Evolutionary conservation across 306 rosid species (phyloP), one percentile per base, ranked within the genome.

Genomic region (Inga oerstediana): DNA sequence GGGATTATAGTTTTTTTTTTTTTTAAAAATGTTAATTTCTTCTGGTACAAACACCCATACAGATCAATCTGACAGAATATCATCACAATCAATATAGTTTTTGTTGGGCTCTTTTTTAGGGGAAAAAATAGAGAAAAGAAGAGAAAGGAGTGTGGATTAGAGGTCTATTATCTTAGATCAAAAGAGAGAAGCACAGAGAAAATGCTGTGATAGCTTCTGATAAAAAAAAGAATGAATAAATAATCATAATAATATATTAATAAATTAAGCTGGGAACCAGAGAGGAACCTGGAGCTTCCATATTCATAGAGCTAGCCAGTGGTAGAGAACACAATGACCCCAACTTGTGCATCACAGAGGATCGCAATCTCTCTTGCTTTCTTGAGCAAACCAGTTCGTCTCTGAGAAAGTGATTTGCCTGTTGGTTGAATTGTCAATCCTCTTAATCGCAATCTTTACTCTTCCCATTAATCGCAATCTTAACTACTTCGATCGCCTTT

Each of bases 281-380:
- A 39, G 43, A 39, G 43, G 43, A 39, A 87, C 88, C 82, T 84
- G 51, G 88, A 74, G 77, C 82, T 87, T 51, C 86, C 84, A 35
- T 49, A 84, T 1, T 87, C 86, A 84, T 84, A 87, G 74, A 87
- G 86, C 61, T 81, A 84, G 61, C 52, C 71, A 14, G 90, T 81
- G 69, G 84, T 22, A 39, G 90, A 87, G 78, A 87, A 87, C 9
- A 87, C 79, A 71, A 79, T 79, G 7, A 87, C 56, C 70, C 88
- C 90, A 84, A 87, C 80, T 81, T 84, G 80, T 10, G 86, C 90
- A 65, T 84, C 88, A 32, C 90, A 87, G 2, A 87, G 86, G 72
- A 87, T 84, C 0, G 90, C 81, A 1, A 87, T 80, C 39, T 87
- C 88, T 79, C 70, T 75, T 24, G 90, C 90, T 87, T 87, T 87